Conservation (phyloP, 768 basidiomycete species). For the Boletales sp. region DNA sequence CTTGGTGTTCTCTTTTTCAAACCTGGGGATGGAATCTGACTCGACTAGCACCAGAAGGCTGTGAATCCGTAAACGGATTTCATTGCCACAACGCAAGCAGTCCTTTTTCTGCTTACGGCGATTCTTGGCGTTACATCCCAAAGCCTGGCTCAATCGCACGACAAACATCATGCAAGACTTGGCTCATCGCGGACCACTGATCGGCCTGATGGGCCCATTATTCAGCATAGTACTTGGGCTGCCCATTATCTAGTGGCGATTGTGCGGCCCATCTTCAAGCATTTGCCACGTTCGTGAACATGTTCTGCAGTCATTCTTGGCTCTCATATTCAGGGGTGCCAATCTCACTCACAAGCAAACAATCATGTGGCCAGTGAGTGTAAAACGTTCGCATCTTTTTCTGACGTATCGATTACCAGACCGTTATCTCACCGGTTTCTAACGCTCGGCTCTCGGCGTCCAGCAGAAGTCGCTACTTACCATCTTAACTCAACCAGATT, state of each 20-base stretch:
- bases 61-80: slow-evolving; percentile 3
- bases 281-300: background rate
- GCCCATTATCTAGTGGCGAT: slow-evolving; percentile 16
- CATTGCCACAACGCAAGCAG: background rate
- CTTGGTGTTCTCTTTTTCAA: background rate
- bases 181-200: background rate
- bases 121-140: background rate
- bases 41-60: background rate
- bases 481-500: slow-evolving; percentile 1
- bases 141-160: background rate
- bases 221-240: background rate
- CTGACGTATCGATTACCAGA: background rate
- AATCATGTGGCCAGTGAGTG: background rate
- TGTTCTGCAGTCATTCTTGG: background rate
- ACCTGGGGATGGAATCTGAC: background rate
- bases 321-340: background rate
- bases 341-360: background rate
- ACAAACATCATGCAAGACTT: background rate
- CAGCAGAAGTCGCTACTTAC: background rate
- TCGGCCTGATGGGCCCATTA: background rate
- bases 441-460: slow-evolving; percentile 7
- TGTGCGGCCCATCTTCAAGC: slow-evolving; percentile 15
- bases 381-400: background rate
- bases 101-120: background rate
- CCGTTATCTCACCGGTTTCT: background rate